These are phyloP conservation scores for Glycyrrhiza uralensis DNA, from an alignment of 306 rosid species.

Conservation along the genomic window DNA sequence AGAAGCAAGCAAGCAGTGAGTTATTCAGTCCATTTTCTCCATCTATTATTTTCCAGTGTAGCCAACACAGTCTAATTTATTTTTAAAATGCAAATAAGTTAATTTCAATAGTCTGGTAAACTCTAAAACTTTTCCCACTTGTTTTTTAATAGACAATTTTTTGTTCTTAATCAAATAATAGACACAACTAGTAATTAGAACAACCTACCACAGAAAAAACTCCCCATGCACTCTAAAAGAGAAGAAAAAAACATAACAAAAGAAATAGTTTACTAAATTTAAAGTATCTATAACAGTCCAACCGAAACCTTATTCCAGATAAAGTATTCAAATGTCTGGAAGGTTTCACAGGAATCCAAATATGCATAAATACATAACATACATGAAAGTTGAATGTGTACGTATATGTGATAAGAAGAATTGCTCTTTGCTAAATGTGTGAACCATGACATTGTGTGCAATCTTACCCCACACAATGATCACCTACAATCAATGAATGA, in stretches of 20 bases:
- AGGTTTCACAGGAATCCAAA: conserved; percentile 16
- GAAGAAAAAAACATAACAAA: background rate
- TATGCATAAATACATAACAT: background rate
- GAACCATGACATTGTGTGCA: conserved; percentile 1
- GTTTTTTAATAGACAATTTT: background rate
- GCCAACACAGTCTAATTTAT: background rate
- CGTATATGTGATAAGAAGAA: background rate
- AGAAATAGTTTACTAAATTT: background rate
- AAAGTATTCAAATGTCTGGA: background rate
- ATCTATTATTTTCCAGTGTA: background rate
- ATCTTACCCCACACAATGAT: conserved; percentile 93
- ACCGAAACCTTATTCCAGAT: background rate
- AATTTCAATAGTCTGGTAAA: background rate
- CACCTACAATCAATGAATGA: conserved; percentile 78
- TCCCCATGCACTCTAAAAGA: background rate
- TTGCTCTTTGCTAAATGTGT: background rate
- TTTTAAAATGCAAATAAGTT: background rate
- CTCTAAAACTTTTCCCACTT: background rate
- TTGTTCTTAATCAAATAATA: background rate
- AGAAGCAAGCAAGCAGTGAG: background rate
- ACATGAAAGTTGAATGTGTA: background rate
- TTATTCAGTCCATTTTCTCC: background rate
- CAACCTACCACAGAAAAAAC: background rate
- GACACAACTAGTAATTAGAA: background rate
- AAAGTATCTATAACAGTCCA: background rate